These are phyloP conservation scores for Cladophialophora carrionii DNA, from an alignment of 2,329 filamentous ascomycete species.

Conservation along the genomic window DNA sequence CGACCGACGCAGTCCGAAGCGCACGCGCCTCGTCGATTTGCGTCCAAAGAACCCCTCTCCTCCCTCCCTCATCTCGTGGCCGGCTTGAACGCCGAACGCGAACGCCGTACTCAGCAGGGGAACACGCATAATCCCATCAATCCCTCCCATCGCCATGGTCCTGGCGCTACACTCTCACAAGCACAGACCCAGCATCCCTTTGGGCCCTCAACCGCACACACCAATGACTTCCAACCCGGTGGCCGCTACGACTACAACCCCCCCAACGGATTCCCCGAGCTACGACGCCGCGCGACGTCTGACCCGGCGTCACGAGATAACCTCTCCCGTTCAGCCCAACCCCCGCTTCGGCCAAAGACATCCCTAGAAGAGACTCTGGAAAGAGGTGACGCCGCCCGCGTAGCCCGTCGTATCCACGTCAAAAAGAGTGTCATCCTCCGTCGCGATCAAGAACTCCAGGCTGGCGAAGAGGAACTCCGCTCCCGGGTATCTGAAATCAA, in stretches of 20 bases:
- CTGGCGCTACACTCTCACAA: conserved; percentile 4
- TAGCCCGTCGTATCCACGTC: conserved; percentile 30
- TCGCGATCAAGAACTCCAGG: conserved; percentile 27
- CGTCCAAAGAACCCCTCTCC: conserved; percentile 21
- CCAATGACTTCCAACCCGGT: conserved; percentile 23
- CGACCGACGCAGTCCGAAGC: conserved; percentile 31
- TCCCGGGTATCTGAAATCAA: conserved; percentile 29
- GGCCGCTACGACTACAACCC: conserved; percentile 23
- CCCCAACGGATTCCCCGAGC: conserved; percentile 7
- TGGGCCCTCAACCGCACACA: conserved; percentile 19
- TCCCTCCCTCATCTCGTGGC: conserved; percentile 32
- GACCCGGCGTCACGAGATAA: conserved; percentile 21
- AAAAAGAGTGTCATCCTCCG: conserved; percentile 25
- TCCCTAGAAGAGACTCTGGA: conserved; percentile 28
- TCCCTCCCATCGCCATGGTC: neutral
- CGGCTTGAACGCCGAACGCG: conserved; percentile 31
- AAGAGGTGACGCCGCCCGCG: conserved; percentile 26
- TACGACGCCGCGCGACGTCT: conserved; percentile 21
- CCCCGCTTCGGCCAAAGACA: conserved; percentile 24
- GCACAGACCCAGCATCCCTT: conserved; percentile 16
- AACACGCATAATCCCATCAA: neutral
- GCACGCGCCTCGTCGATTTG: conserved; percentile 14
- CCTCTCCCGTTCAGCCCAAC: conserved; percentile 11
- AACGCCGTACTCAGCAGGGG: conserved; percentile 16
- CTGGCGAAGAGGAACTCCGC: conserved; percentile 35